Evolutionary conservation across 225 moss, liverwort and hornwort genomes (phyloP), one percentile per base, ranked within the genome.

Genomic region (Neckera pumila): DNA sequence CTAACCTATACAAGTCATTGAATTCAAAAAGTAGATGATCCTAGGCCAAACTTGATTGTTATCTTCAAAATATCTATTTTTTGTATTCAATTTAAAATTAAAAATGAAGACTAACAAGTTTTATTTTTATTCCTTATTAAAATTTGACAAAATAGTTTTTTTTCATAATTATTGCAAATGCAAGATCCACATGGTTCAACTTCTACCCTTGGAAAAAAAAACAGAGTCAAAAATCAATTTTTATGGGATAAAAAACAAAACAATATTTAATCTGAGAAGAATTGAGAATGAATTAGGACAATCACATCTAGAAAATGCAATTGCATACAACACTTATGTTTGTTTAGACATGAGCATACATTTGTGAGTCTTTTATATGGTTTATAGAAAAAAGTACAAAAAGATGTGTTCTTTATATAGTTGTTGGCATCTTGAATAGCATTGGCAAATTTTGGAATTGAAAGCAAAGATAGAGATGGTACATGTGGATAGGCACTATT

Each of bases 401-500:
- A 67, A 21, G 5, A n/a, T 21, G 66, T 21, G 2, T n/a, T n/a
- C 21, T 2, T 11, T 66, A 2, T 66, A 0, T 6, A 36, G 6
- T 6, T 21, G 6, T 12, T 65, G 12, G 4, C 67, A 7, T n/a
- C 4, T n/a, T 20, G 11, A 67, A 67, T n/a, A n/a, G 21, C n/a
- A 67, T n/a, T n/a, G 21, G 21, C 0, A 2, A 2, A 3, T 3
- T 15, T 31, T 20, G 3, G 20, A 11, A 7, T 21, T 11, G 36
- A 66, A 36, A 66, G 6, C 3, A 36, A n/a, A 21, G 66, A 14
- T 2, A 67, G 3, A 21, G 4, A 67, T 21, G 67, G n/a, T n/a
- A 67, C n/a, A 67, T 21, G n/a, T n/a, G 1, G 7, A 3, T 7
- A 21, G 0, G 4, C 20, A n/a, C 1, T n/a, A 0, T 67, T n/a